Evolutionary conservation across 2,329 filamentous ascomycete genomes (phyloP), one percentile per base, ranked within the genome.

Genomic region (Penicillium sp.): DNA sequence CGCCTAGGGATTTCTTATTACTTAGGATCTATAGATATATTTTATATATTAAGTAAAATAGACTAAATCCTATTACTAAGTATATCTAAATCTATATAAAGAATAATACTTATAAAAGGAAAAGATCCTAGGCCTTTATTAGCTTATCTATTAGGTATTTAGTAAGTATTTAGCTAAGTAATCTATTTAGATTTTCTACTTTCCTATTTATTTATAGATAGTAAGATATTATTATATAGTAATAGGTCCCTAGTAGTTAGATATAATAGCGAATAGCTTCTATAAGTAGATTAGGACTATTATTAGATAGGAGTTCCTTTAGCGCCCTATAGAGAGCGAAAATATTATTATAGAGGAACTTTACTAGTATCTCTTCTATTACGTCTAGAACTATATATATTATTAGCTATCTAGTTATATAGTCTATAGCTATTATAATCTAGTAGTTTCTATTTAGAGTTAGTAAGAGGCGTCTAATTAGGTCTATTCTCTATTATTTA

Each of bases 61-160:
- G 16, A 13, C 14, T 27, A 29, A 29, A 46, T 4, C 26, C 16
- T 2, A 6, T 47, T 4, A 47, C 16, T 26, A 26, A 25, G 29
- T 47, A 33, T 10, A 21, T 47, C n/a, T 47, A 39, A 10, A 47
- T 11, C n/a, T 19, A 27, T 46, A 11, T 59, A 57, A n/a, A 27
- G n/a, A 55, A 52, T 2, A 57, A 27, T 25, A 10, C 27, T 42
- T 57, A 53, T n/a, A 23, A 27, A 35, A 57, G 7, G 14, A 56
- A 61, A 21, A 58, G 26, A 35, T 48, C 46, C 39, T 45, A 58
- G 14, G 19, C 4, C n/a, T 31, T 48, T 19, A 25, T 60, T 23
- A 35, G 33, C n/a, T 58, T 58, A 25, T 27, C 26, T 54, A 61
- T 61, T 21, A 58, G 25, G 21, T 53, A 56, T 39, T 55, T 60